phyloP scores from a whole-genome alignment of 108 stramenopile species.

The Schizochytrium sp. region DNA sequence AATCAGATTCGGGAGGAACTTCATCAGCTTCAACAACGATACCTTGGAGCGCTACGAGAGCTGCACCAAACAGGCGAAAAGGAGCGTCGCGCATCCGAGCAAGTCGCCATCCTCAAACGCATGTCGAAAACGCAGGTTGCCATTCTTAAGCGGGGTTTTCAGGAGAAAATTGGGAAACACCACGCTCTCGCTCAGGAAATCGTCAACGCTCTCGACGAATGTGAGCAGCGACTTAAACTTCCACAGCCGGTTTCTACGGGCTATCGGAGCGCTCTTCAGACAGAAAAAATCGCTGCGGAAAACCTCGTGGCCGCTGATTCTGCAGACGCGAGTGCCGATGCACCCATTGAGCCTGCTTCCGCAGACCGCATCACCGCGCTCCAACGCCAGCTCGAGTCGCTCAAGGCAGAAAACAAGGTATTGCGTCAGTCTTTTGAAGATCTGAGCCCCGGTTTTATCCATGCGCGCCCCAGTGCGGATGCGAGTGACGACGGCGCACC shows the following conservation, averaged over 20 bases:
- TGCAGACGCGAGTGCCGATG: background rate
- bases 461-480: background rate
- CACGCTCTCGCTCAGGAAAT: background rate
- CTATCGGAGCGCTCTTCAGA: background rate
- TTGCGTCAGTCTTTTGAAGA: background rate
- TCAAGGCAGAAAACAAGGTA: background rate
- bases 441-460: background rate
- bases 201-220: background rate
- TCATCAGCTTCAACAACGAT: background rate
- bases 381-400: background rate
- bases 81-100: background rate
- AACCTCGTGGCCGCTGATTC: background rate
- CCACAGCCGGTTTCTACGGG: background rate
- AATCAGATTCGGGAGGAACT: background rate
- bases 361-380: background rate
- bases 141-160: background rate
- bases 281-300: background rate
- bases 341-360: background rate
- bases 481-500: background rate
- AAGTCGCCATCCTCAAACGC: background rate
- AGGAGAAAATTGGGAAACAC: background rate
- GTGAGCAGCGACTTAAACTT: background rate
- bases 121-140: constrained; percentile 8
- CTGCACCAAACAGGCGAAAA: background rate
- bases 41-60: background rate